A percentile compares a stretch with the other conserved stretches of the same genome.
These are phyloP conservation scores for Didymella exigua DNA, from an alignment of 2,329 filamentous ascomycete genomes.

Conservation along the genomic window DNA sequence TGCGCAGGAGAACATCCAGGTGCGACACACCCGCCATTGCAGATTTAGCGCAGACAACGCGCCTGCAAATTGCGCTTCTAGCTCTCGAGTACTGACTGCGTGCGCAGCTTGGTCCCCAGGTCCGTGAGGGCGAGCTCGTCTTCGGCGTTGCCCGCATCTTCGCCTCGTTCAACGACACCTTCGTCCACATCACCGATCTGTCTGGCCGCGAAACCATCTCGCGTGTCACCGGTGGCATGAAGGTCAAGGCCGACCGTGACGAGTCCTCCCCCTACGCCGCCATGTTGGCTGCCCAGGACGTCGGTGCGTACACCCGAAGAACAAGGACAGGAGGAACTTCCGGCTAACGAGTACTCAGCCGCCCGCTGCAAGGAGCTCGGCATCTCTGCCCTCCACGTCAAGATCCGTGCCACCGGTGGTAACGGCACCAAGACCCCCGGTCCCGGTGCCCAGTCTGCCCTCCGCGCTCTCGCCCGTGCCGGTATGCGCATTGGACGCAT, in stretches of 20 bases:
- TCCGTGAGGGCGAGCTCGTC: constrained; percentile 96
- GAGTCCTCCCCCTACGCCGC: constrained; percentile 99
- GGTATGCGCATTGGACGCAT: constrained; percentile 99
- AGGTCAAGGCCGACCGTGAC: constrained; percentile 96
- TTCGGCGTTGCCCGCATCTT: constrained; percentile 99
- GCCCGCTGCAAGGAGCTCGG: constrained; percentile 84
- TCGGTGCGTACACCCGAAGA: constrained; percentile 38
- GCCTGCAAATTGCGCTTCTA: not conserved
- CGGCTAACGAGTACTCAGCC: constrained; percentile 54
- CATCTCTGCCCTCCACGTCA: constrained; percentile 98
- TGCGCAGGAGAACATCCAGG: constrained; percentile 84
- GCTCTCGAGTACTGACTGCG: constrained; percentile 26
- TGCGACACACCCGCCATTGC: constrained; percentile 2
- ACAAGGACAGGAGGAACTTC: not conserved
- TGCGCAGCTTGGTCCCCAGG: constrained; percentile 78
- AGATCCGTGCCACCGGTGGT: constrained; percentile 99
- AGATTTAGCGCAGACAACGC: not conserved
- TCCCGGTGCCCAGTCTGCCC: constrained; percentile 97
- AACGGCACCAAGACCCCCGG: constrained; percentile 99
- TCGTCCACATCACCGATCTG: constrained; percentile 99
- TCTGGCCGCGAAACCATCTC: constrained; percentile 98
- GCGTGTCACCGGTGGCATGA: constrained; percentile 99
- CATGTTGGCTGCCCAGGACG: constrained; percentile 99
- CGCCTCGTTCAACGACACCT: constrained; percentile 71
- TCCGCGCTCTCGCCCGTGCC: constrained; percentile 97